Percentiles rank a stretch among this genome's conserved stretches.
Evolutionary conservation across 2,329 filamentous ascomycete genomes (phyloP).

Genomic region (Alternaria angustiovoidea): DNA sequence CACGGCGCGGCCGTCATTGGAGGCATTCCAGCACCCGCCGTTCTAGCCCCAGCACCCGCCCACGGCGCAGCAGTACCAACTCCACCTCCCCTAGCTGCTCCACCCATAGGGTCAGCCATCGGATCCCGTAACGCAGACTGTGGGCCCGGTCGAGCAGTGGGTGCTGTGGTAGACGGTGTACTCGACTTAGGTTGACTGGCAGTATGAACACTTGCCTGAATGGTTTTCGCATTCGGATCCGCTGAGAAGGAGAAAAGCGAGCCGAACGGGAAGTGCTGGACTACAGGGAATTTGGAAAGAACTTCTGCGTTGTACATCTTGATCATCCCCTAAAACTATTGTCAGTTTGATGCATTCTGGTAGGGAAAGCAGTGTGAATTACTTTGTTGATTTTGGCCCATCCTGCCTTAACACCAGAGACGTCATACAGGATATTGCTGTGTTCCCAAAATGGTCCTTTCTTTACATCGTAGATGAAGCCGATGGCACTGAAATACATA

Average conservation of each 20-base stretch:
- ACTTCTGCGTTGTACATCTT: slow-evolving; percentile 99
- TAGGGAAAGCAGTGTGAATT: background rate
- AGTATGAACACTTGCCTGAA: slow-evolving; percentile 47
- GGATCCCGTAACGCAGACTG: slow-evolving; percentile 37
- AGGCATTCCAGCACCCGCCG: slow-evolving; percentile 18
- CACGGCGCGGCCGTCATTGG: slow-evolving; percentile 11
- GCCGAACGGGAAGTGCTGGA: slow-evolving; percentile 80
- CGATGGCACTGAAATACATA: slow-evolving; percentile 93
- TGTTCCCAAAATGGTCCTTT: slow-evolving; percentile 94
- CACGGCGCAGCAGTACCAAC: slow-evolving; percentile 37
- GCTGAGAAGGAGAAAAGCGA: slow-evolving; percentile 59
- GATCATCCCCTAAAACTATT: slow-evolving; percentile 78
- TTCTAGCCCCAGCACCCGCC: slow-evolving; percentile 17
- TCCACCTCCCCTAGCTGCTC: slow-evolving; percentile 7
- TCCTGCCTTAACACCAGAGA: slow-evolving; percentile 84
- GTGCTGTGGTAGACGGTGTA: slow-evolving; percentile 24
- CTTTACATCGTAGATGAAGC: slow-evolving; percentile 98
- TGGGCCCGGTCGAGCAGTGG: slow-evolving; percentile 25
- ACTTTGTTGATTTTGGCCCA: slow-evolving; percentile 95
- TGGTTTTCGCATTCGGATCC: slow-evolving; percentile 51
- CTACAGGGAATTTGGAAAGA: slow-evolving; percentile 93
- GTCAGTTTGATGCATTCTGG: background rate
- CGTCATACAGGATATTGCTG: slow-evolving; percentile 91
- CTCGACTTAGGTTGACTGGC: slow-evolving; percentile 43
- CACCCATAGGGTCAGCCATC: slow-evolving; percentile 27